Evolutionary conservation across 768 basidiomycete genomes (phyloP).

Genomic region (Exidia glandulosa): DNA sequence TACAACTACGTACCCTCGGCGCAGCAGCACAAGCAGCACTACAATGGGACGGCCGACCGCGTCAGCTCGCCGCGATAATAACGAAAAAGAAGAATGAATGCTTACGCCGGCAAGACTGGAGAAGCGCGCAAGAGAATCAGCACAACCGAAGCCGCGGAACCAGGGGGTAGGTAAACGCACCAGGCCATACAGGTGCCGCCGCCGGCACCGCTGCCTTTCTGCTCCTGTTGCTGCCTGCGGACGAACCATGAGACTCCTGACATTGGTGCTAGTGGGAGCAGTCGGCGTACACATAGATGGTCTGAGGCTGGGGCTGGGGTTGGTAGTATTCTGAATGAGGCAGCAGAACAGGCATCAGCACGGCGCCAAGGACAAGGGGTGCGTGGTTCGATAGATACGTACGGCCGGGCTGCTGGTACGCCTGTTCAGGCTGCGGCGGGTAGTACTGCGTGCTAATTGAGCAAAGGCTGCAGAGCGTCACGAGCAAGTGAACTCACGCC

Average conservation of each 20-base stretch:
- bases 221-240: slow-evolving; percentile 20
- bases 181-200: slow-evolving; percentile 55
- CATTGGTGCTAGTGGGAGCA: neutral
- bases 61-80: slow-evolving; percentile 8
- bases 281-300: slow-evolving; percentile 62
- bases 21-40: slow-evolving; percentile 45
- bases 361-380: slow-evolving; percentile 23
- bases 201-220: slow-evolving; percentile 35
- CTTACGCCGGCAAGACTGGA: slow-evolving; percentile 9
- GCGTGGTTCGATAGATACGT: slow-evolving; percentile 13
- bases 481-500: slow-evolving; percentile 14
- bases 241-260: slow-evolving; percentile 1
- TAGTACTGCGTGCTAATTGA: slow-evolving; percentile 7
- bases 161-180: slow-evolving; percentile 7
- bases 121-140: slow-evolving; percentile 27
- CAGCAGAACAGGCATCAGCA: slow-evolving; percentile 7
- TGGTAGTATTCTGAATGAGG: slow-evolving; percentile 29
- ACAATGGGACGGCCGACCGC: slow-evolving; percentile 8
- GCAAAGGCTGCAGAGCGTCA: neutral
- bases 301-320: slow-evolving; percentile 64
- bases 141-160: neutral
- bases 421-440: slow-evolving; percentile 54
- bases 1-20: slow-evolving; percentile 32
- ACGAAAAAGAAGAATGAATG: neutral
- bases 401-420: slow-evolving; percentile 36